Percentiles rank a stretch among this genome's conserved stretches.
phyloP scores from a whole-genome alignment of 2,329 filamentous ascomycete genomes.

The Neospermospora avenae region DNA sequence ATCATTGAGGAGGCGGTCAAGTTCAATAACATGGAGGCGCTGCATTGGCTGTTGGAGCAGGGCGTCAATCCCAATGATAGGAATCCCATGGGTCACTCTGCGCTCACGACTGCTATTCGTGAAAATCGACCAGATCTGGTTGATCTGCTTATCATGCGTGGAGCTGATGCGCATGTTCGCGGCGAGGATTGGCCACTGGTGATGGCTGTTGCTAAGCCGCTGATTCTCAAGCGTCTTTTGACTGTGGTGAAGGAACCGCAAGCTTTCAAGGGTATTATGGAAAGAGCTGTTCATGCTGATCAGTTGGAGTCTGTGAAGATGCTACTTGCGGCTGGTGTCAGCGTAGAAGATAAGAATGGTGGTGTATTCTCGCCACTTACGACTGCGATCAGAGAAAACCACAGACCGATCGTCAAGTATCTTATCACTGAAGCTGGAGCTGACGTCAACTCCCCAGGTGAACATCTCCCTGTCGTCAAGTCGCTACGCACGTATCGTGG shows the following conservation, averaged over 20 bases:
- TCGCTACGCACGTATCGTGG: constrained; percentile 57
- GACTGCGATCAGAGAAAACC: constrained; percentile 62
- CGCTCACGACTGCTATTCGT: constrained; percentile 63
- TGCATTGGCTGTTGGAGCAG: constrained; percentile 58
- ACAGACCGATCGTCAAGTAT: constrained; percentile 57
- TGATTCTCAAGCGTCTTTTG: constrained; percentile 57
- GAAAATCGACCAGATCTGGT: constrained; percentile 58
- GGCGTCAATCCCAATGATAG: constrained; percentile 59
- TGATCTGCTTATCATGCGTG: constrained; percentile 53
- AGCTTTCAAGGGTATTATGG: constrained; percentile 63
- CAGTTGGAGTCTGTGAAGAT: constrained; percentile 66
- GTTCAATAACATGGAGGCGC: constrained; percentile 57
- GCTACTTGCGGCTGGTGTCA: constrained; percentile 41
- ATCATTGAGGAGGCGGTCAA: constrained; percentile 64
- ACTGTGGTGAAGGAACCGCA: constrained; percentile 54
- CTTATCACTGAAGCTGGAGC: constrained; percentile 60
- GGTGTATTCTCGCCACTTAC: constrained; percentile 68
- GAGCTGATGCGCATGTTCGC: constrained; percentile 59
- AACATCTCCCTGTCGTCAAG: constrained; percentile 70
- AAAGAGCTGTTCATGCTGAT: constrained; percentile 64
- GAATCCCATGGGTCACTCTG: constrained; percentile 54
- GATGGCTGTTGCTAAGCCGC: constrained; percentile 62
- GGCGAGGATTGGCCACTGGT: constrained; percentile 69
- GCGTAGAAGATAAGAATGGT: constrained; percentile 68
- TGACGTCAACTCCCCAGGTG: constrained; percentile 64